Percentiles rank a stretch among this genome's conserved stretches.
phyloP scores from a whole-genome alignment of 2,329 filamentous ascomycete species.

The Fusarium buxicola region DNA sequence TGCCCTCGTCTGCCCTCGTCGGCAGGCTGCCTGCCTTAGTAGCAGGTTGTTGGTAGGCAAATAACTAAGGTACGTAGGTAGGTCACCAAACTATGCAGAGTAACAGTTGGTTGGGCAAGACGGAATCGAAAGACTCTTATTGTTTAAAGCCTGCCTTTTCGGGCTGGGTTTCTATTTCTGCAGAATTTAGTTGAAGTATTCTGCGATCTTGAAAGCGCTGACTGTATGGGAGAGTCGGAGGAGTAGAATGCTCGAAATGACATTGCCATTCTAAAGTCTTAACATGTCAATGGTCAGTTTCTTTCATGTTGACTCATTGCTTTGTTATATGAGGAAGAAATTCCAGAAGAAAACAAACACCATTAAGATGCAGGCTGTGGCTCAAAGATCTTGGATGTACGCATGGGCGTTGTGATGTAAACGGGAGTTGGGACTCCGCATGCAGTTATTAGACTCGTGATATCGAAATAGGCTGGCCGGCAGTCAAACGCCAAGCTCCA shows the following conservation, averaged over 20 bases:
- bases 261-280: no score
- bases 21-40: background rate
- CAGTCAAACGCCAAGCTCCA: background rate
- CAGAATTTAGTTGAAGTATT: no score
- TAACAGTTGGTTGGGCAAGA: background rate
- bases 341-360: background rate
- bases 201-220: no score
- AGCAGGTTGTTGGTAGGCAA: conserved; percentile 3
- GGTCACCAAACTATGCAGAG: background rate
- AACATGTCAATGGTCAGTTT: background rate
- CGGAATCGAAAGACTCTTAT: background rate
- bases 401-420: background rate
- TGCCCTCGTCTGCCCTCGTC: background rate
- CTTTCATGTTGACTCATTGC: conserved; percentile 1
- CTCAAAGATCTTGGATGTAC: background rate
- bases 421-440: background rate
- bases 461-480: background rate
- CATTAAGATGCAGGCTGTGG: background rate
- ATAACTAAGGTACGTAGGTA: background rate
- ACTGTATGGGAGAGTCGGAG: no score
- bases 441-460: background rate
- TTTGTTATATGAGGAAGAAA: no score
- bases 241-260: no score
- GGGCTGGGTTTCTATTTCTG: no score
- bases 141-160: background rate